Evolutionary conservation across 2,329 filamentous ascomycete species (phyloP).

Genomic region (Pestalotiopsis sp.): DNA sequence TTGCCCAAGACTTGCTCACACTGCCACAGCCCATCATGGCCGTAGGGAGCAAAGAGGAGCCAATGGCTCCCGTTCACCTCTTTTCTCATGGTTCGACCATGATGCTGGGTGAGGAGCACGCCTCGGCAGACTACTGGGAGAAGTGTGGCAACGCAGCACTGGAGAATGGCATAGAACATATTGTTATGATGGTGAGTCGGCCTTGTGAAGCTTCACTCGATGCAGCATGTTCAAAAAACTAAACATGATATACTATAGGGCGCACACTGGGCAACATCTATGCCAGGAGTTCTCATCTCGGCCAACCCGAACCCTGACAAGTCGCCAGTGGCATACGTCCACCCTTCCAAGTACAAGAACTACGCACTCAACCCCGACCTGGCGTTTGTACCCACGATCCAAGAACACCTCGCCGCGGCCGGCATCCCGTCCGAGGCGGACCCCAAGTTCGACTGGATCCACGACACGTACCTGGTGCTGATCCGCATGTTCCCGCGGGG

Average conservation of each 20-base stretch:
- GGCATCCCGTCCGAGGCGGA: constrained; percentile 59
- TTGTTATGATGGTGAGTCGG: constrained; percentile 63
- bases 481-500: constrained; percentile 69
- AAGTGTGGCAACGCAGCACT: constrained; percentile 65
- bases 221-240: background rate
- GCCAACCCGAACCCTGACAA: constrained; percentile 63
- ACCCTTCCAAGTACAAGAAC: constrained; percentile 64
- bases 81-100: constrained; percentile 74
- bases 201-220: too few species aligned
- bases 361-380: constrained; percentile 66
- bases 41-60: constrained; percentile 15
- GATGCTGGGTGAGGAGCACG: constrained; percentile 69
- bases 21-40: constrained; percentile 15
- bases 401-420: constrained; percentile 48
- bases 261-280: constrained; percentile 66
- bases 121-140: constrained; percentile 67
- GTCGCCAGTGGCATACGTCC: constrained; percentile 67
- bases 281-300: constrained; percentile 60
- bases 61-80: constrained; percentile 61
- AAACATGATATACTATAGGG: constrained; percentile 40
- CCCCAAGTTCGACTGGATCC: constrained; percentile 68
- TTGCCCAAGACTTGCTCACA: background rate
- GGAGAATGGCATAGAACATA: constrained; percentile 59
- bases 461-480: constrained; percentile 70
- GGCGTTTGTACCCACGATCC: constrained; percentile 48